A percentile compares a stretch with the other conserved stretches of the same genome.
phyloP scores from a whole-genome alignment of 768 basidiomycete genomes.

The Pisolithus microcarpus region DNA sequence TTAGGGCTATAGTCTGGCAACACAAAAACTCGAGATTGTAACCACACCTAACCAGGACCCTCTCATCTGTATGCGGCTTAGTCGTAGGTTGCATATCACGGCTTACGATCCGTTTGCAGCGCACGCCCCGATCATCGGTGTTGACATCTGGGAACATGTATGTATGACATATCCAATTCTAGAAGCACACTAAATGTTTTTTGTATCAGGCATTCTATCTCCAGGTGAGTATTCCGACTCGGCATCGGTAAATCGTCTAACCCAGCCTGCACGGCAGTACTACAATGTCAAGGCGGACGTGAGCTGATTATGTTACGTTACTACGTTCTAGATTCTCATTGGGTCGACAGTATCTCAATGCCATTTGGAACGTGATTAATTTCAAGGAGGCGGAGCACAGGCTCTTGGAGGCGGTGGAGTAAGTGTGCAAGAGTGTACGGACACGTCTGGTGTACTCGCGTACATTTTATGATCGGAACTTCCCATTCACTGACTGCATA shows the following conservation, averaged over 20 bases:
- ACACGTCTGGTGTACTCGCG: not conserved
- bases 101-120: constrained; percentile 35
- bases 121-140: constrained; percentile 86
- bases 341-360: constrained; percentile 70
- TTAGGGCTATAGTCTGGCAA: constrained; percentile 62
- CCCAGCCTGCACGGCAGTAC: constrained; percentile 44
- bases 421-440: constrained; percentile 3
- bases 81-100: not conserved
- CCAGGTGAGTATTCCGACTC: constrained; percentile 11
- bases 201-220: constrained; percentile 58
- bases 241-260: not conserved
- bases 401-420: constrained; percentile 32
- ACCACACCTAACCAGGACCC: constrained; percentile 98
- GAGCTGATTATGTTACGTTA: constrained; percentile 27
- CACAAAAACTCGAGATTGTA: constrained; percentile 77
- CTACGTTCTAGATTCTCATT: constrained; percentile 3
- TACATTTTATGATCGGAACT: not conserved
- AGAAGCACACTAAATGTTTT: constrained; percentile 3
- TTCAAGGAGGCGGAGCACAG: constrained; percentile 83
- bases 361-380: constrained; percentile 96
- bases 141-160: constrained; percentile 97
- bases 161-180: constrained; percentile 24
- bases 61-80: constrained; percentile 43
- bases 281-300: constrained; percentile 93
- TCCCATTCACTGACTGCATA: not conserved